A percentile compares a stretch with the other conserved stretches of the same genome.
phyloP scores from a whole-genome alignment of 2,329 filamentous ascomycete species.

The Hypoxylon sp. region DNA sequence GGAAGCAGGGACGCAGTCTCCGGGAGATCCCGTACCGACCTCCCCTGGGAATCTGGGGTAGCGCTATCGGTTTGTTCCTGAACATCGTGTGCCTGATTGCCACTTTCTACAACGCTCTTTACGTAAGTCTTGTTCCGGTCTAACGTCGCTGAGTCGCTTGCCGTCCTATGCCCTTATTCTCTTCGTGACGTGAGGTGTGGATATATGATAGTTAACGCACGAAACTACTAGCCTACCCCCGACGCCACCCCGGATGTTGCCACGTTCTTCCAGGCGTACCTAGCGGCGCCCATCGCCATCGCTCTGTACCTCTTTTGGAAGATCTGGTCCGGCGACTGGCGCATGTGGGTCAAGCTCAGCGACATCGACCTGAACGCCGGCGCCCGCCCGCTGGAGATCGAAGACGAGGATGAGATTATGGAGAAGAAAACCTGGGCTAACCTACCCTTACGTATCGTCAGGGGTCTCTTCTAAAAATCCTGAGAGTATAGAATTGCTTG shows the following conservation, averaged over 20 bases:
- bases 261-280: conserved; percentile 69
- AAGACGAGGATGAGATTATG: conserved; percentile 52
- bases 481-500: background rate
- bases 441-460: conserved; percentile 52
- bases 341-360: conserved; percentile 63
- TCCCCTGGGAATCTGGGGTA: conserved; percentile 71
- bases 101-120: conserved; percentile 77
- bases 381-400: conserved; percentile 65
- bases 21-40: conserved; percentile 62
- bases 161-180: background rate
- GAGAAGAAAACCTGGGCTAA: conserved; percentile 53
- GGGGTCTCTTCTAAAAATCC: conserved; percentile 51
- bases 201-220: conserved; percentile 27
- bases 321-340: conserved; percentile 62
- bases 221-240: conserved; percentile 49
- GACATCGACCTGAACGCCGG: conserved; percentile 74
- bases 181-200: background rate
- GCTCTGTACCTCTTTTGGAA: conserved; percentile 75
- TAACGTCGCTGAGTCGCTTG: background rate
- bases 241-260: conserved; percentile 54
- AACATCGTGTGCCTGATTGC: conserved; percentile 76
- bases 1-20: conserved; percentile 65
- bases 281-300: conserved; percentile 68
- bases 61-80: conserved; percentile 74
- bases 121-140: conserved; percentile 52